Percentiles rank a stretch among this genome's conserved stretches.
Evolutionary conservation across 108 stramenopile species (phyloP).

Genomic region (Nitzschia palea): DNA sequence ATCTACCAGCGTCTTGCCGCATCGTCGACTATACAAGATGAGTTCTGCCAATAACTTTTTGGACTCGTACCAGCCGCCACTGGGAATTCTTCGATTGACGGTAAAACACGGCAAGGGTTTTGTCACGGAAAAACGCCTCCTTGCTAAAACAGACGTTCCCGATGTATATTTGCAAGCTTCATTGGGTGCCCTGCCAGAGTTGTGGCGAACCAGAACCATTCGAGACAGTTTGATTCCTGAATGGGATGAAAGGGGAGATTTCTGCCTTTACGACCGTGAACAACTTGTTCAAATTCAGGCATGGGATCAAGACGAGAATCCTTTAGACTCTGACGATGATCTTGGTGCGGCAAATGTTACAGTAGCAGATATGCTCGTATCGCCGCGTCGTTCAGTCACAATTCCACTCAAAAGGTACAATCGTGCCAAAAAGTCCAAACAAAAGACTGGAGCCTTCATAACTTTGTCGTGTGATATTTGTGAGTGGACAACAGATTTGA

Average conservation of each 20-base stretch:
- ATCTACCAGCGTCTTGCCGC: conserved; percentile 43
- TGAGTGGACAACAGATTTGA: conserved; percentile 22
- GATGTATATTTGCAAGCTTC: conserved; percentile 57
- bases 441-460: conserved; percentile 46
- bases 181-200: conserved; percentile 28
- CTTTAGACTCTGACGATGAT: conserved; percentile 55
- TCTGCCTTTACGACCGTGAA: conserved; percentile 53
- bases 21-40: conserved; percentile 56
- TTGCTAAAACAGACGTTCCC: conserved; percentile 61
- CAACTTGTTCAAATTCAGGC: conserved; percentile 53
- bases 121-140: conserved; percentile 35
- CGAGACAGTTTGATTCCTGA: conserved; percentile 44
- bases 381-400: conserved; percentile 15
- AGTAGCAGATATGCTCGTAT: conserved; percentile 46
- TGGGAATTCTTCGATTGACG: conserved; percentile 53
- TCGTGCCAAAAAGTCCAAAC: conserved; percentile 9
- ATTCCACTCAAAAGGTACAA: conserved; percentile 1
- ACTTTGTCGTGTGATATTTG: conserved; percentile 43
- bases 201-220: conserved; percentile 40
- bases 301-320: conserved; percentile 53
- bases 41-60: conserved; percentile 36
- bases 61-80: conserved; percentile 48
- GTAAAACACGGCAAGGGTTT: conserved; percentile 51
- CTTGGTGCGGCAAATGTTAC: conserved; percentile 50
- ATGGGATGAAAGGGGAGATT: conserved; percentile 61